Evolutionary conservation across 1,139 yeast species (phyloP), one percentile per base, ranked within the genome.

Genomic region (Candida dubliniensis): DNA sequence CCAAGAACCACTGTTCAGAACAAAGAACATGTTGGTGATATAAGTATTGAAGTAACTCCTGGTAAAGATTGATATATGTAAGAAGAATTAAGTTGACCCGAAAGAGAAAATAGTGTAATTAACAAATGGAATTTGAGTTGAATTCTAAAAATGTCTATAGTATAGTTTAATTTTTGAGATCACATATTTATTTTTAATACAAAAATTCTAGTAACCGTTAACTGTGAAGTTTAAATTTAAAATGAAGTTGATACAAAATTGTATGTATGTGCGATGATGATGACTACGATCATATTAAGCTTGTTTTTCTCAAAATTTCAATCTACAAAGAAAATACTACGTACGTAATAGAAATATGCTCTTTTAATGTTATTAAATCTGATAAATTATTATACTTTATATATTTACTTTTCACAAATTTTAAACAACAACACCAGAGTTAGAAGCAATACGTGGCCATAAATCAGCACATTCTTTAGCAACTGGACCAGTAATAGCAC

Each of bases 401-500:
- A 32, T 10, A 32, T 15, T 10, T 34, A 34, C 12, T 26, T 29
- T 34, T 27, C 31, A 14, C 5, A 33, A 27, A 27, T n/a, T 32
- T 41, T 91, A 93, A 74, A 90, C 99, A 77, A 95, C 99, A 75
- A 95, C 99, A 88, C 99, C 99, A 68, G 99, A 95, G 93, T 90
- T 90, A 65, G 98, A 90, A 72, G 99, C 99, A 80, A 95, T 93
- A 85, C 99, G 91, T 76, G 99, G 99, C 99, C 99, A 95, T 77
- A 95, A 87, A 74, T 95, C 99, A 74, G 99, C 99, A 82, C 99
- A 93, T 83, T 95, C 99, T 84, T 93, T 95, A 77, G 97, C 99
- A 71, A 95, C 99, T 68, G 99, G 99, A 77, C 99, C 99, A 70
- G 99, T 95, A 74, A 95, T 93, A 70, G 99, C 99, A 63, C 99